Evolutionary conservation across 169 alveolate genomes (phyloP).

Genomic region (Cryptosporidium meleagridis): DNA sequence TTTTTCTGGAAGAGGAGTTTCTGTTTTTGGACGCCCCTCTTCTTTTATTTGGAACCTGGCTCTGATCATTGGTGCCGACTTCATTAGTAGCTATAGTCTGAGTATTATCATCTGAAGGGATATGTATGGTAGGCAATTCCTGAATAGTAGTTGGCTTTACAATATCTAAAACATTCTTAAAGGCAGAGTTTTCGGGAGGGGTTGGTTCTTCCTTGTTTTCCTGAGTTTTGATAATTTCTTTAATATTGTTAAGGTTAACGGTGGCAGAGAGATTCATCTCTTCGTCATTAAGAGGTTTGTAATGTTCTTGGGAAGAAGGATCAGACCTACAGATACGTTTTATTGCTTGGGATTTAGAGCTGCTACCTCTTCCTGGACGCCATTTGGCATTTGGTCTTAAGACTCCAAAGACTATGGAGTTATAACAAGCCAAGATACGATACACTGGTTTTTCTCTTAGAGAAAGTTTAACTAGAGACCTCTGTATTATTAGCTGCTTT

Average conservation of each 20-base stretch:
- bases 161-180: background rate
- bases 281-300: background rate
- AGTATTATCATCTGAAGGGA: background rate
- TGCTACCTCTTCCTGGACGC: conserved; percentile 7
- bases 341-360: background rate
- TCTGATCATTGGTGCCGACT: background rate
- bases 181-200: background rate
- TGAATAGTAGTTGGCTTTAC: background rate
- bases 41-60: background rate
- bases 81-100: background rate
- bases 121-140: background rate
- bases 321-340: background rate
- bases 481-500: conserved; percentile 31
- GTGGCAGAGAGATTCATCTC: conserved; percentile 29
- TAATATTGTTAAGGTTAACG: background rate
- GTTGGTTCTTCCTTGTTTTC: background rate
- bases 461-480: conserved; percentile 52
- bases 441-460: conserved; percentile 65
- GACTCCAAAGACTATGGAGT: conserved; percentile 47
- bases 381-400: conserved; percentile 62
- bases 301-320: background rate
- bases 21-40: background rate
- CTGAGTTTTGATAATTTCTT: background rate
- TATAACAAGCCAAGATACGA: conserved; percentile 43
- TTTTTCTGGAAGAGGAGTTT: background rate